Base-by-base conservation (phyloP, 2,329 filamentous ascomycete genomes). In the Emericellopsis atlantica region DNA sequence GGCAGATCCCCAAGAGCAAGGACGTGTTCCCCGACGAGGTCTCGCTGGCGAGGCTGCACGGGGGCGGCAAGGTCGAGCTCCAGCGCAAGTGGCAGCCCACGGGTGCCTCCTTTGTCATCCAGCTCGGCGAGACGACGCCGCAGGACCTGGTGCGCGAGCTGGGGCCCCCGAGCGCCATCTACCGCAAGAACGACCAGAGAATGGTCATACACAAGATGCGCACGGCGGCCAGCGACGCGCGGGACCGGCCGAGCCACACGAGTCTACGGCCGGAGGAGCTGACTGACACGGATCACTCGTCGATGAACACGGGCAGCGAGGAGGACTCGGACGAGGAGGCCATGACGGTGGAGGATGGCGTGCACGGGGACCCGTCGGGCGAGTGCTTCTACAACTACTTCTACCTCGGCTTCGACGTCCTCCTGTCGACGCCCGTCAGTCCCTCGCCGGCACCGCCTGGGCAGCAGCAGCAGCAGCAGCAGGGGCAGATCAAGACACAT, bases 331-430 rank as follows among this genome's bases (percentile, higher is more conserved):
- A 75, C 39, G 74, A 74, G 43, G 72, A 75, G 24, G 55, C 65
- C 4, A 64, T 66, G 1, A 29, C 26, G 26, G 26, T 4, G 26
- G 26, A 29, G 26, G 26, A 29, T 12, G 26, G 26, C 26, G 26
- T 6, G 26, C 26, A 4, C 26, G 26, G 26, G 26, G 65, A 69
- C 56, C 49, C 79, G 4, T 75, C 79, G 2, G 74, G 78, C 4
- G 86, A 93, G 55, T 88, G 81, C 48, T 98, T 96, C 57, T 95
- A 92, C 62, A 96, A 96, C 58, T 98, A 98, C 58, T 98, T 95
- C 56, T 83, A 90, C 48, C 81, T 95, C 46, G 92, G 92, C 2
- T 93, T 98, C 54, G 92, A 98, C 58, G 75, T 95, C 9, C 71
- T 96, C 5, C 75, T 98, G n/a, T 94, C 90, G 1, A 78, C 79